Evolutionary conservation across 345 rosid species (phyloP), one percentile per base, ranked within the genome.

Genomic region (Populus deltoides): DNA sequence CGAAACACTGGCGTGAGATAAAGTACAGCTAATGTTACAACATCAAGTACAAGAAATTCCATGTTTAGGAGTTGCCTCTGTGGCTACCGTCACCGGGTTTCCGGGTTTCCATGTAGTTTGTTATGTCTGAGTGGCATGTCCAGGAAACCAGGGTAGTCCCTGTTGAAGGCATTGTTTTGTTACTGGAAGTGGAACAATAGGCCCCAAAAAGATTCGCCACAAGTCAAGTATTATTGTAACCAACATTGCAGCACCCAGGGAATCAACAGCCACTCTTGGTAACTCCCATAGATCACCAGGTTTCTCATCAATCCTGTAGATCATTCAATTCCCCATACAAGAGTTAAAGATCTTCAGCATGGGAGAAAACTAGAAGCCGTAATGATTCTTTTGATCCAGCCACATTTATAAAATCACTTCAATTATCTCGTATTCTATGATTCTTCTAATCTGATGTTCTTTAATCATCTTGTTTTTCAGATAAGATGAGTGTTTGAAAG

Each of bases 161-260:
- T 97, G 89, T 74, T 92, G 87, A 75, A 78, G 77, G 83, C 97
- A 91, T n/a, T 81, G 89, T 72, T 81, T 82, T 24, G 91, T 74
- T 25, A 85, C 89, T 1, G 91, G 84, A 51, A 88, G 33, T 7
- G 89, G 88, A 74, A 94, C 89, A 43, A 96, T 90, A 61, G 99
- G 98, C 85, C 99, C 99, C 2, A 96, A 88, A 85, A 89, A 90
- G 78, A 96, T 83, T 72, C 97, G 94, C 99, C 99, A 94, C 74
- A 93, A 79, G 81, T 96, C 97, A 27, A 96, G 98, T 83, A 93
- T 90, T 79, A 96, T 96, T 0, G 98, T 96, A 72, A 96, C 98
- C 77, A 96, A 80, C 98, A 96, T 96, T 57, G 98, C 97, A 63
- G 99, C 98, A 16, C 97, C 99, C 31, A 93, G 83, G 47, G 99